Base-by-base conservation (phyloP, 768 basidiomycete species). In the Cyathus striatus region DNA sequence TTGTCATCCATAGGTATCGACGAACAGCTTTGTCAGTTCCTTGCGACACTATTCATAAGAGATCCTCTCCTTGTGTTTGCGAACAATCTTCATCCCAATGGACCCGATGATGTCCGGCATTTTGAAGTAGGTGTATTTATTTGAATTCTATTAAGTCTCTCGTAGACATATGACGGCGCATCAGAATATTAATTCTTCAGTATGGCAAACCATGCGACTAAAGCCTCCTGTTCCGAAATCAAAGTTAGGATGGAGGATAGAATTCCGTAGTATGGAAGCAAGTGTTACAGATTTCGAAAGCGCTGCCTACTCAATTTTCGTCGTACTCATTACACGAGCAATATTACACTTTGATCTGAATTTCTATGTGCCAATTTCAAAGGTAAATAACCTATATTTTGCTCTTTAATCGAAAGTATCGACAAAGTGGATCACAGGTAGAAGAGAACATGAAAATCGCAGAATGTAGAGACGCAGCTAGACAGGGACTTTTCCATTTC, bases 251-350 rank as follows among this genome's bases (percentile, higher is more conserved):
- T 47, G 41, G 46, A 21, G 46, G n/a, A 41, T 47, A n/a, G 46
- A 47, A 30, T 47, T 47, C 16, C 33, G 46, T 6, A 47, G 20
- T 23, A 23, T 33, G 17, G 46, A 47, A 27, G 41, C 46, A 21
- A 47, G 46, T 17, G 43, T 47, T 7, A 47, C 46, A 3, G 46
- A 47, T 32, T 47, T 47, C 20, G 46, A 47, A 27, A 43, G 42
- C 16, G 46, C 46, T 16, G 46, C 46, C 10, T 47, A 32, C 42
- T 42, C 46, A 18, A 43, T 43, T 20, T 47, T 41, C 34, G n/a
- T 47, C 25, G 41, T 47, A 14, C 34, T 47, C 13, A 18, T 47
- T 12, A 34, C 41, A 6, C 21, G 42, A 32, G 41, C 46, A 6
- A 42, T 48, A 9, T 20, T 48, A 24, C 46, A 48, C 35, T 48